Percentiles rank a stretch among this genome's conserved stretches.
Evolutionary conservation across 1,139 yeast genomes (phyloP).

Genomic region (Candida sp.): DNA sequence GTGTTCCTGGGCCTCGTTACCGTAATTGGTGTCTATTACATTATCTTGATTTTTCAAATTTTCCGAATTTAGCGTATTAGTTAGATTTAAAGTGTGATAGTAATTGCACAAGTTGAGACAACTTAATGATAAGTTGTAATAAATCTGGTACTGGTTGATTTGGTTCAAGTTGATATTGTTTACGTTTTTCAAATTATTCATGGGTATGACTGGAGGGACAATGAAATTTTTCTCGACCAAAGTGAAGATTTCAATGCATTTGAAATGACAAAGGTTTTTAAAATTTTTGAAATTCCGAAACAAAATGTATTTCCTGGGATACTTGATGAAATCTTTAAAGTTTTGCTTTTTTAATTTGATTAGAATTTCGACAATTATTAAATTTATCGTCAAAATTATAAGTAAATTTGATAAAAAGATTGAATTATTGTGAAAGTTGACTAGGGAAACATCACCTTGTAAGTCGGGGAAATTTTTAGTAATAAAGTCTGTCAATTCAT

Average conservation of each 20-base stretch:
- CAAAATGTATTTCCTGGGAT: conserved; percentile 14
- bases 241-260: conserved; percentile 25
- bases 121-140: conserved; percentile 31
- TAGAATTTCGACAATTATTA: conserved; percentile 29
- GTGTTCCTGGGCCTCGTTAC: conserved; percentile 23
- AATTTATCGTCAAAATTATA: conserved; percentile 25
- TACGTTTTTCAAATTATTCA: conserved; percentile 8
- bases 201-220: conserved; percentile 19
- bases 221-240: conserved; percentile 26
- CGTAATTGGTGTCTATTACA: conserved; percentile 8
- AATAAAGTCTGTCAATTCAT: conserved; percentile 23
- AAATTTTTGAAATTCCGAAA: conserved; percentile 20
- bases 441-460: conserved; percentile 17
- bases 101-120: conserved; percentile 33
- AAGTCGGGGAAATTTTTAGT: conserved; percentile 15
- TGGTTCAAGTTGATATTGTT: conserved; percentile 12
- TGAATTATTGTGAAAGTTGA: conserved; percentile 28
- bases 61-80: conserved; percentile 11
- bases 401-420: conserved; percentile 26
- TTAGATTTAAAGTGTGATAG: conserved; percentile 27
- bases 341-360: conserved; percentile 26
- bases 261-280: conserved; percentile 25
- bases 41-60: conserved; percentile 9
- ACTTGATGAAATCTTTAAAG: conserved; percentile 16
- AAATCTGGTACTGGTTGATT: conserved; percentile 24